phyloP scores from a whole-genome alignment of 176 grass and related monocot species.

The Aegilops sharonensis region DNA sequence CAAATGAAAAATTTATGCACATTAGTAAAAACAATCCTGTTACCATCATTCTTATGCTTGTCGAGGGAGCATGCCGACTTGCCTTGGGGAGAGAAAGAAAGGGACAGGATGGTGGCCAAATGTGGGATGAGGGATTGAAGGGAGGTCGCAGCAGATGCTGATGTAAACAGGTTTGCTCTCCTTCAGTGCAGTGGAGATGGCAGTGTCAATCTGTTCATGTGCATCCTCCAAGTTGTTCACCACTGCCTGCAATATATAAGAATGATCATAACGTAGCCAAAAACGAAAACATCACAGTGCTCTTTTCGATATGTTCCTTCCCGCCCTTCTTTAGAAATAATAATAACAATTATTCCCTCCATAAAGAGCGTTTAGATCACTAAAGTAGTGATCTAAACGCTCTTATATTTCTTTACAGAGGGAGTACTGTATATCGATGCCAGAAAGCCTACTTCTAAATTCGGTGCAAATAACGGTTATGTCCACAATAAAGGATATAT shows the following conservation, averaged over 20 bases:
- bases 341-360: no score
- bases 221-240: slow-evolving; percentile 62
- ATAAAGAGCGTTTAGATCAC: no score
- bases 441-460: background rate
- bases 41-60: background rate
- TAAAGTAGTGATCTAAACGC: no score
- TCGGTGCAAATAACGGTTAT: background rate
- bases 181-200: slow-evolving; percentile 58
- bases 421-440: no score
- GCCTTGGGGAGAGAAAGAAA: slow-evolving; percentile 61
- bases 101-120: slow-evolving; percentile 44
- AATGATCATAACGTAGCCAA: background rate
- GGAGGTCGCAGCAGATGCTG: slow-evolving; percentile 56
- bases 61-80: background rate
- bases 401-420: no score
- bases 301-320: background rate
- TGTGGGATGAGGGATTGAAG: slow-evolving; percentile 44
- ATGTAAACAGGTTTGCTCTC: slow-evolving; percentile 70
- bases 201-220: slow-evolving; percentile 55
- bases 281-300: background rate
- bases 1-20: background rate
- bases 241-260: slow-evolving; percentile 35
- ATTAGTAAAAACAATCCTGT: background rate
- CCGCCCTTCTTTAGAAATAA: background rate
- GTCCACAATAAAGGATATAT: background rate